Percentiles rank a stretch among this genome's conserved stretches.
Conservation (phyloP, 495 filamentous ascomycete genomes). For the Penicillium lividum region DNA sequence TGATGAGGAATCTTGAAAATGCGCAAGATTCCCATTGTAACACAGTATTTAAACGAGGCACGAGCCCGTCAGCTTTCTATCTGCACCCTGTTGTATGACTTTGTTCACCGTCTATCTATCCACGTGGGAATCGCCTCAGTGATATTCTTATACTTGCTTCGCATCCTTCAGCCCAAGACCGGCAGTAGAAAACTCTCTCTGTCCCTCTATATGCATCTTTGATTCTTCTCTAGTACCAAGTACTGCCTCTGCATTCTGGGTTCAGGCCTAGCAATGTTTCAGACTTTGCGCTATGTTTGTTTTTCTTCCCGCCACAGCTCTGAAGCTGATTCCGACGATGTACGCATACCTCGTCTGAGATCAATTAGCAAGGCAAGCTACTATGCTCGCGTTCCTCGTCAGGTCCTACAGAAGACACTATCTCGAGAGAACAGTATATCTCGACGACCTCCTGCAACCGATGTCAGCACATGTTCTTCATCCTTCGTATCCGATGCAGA, state of each 20-base stretch:
- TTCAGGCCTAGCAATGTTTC: neutral
- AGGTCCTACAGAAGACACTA: neutral
- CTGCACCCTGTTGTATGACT: slow-evolving; percentile 2
- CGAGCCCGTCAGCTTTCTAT: slow-evolving; percentile 1
- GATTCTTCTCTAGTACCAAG: neutral
- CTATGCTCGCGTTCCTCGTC: neutral
- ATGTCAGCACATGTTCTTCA: slow-evolving; percentile 16
- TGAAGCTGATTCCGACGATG: neutral
- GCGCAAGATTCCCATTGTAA: neutral
- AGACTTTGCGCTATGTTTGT: slow-evolving; percentile 7
- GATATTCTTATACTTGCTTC: slow-evolving; percentile 1
- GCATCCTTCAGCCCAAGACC: neutral
- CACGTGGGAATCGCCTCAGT: slow-evolving; percentile 2
- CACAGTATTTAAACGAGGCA: slow-evolving; percentile 5
- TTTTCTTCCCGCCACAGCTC: slow-evolving; percentile 2
- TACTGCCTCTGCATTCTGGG: neutral
- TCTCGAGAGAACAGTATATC: slow-evolving; percentile 4
- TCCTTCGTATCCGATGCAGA: slow-evolving; percentile 18
- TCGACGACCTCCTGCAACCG: neutral
- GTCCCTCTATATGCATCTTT: neutral
- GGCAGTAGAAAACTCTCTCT: slow-evolving; percentile 3
- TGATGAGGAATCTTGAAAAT: too few relatives aligned
- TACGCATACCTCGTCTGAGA: slow-evolving; percentile 1
- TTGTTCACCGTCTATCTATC: slow-evolving; percentile 2
- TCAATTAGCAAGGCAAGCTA: slow-evolving; percentile 2